Percentiles rank a stretch among this genome's conserved stretches.
phyloP scores from a whole-genome alignment of 2,329 filamentous ascomycete genomes.

The Sphaceloma murrayae region DNA sequence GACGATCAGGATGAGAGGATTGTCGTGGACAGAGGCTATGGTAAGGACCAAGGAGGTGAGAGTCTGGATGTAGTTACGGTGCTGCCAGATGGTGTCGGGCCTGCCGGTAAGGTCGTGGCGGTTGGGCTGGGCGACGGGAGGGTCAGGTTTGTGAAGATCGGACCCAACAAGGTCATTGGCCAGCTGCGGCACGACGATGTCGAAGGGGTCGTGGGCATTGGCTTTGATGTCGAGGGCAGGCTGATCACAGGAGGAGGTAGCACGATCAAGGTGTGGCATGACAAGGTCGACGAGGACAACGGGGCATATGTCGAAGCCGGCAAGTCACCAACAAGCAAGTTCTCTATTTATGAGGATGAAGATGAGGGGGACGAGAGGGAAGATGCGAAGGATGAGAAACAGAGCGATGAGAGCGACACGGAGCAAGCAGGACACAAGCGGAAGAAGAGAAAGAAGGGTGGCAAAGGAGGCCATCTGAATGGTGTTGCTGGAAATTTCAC shows the following conservation, averaged over 20 bases:
- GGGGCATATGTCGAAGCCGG: slow-evolving; percentile 34
- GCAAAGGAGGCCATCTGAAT: slow-evolving; percentile 23
- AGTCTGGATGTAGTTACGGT: slow-evolving; percentile 69
- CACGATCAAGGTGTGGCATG: slow-evolving; percentile 81
- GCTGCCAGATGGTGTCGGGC: slow-evolving; percentile 59
- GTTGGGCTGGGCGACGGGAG: slow-evolving; percentile 74
- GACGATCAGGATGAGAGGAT: slow-evolving; percentile 90
- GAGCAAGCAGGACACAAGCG: slow-evolving; percentile 32
- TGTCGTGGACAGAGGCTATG: slow-evolving; percentile 50
- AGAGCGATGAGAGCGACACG: slow-evolving; percentile 37
- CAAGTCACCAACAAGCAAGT: slow-evolving; percentile 39
- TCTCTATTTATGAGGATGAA: slow-evolving; percentile 29
- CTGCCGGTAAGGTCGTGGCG: slow-evolving; percentile 61
- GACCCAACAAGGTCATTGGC: slow-evolving; percentile 59
- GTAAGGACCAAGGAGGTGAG: slow-evolving; percentile 54
- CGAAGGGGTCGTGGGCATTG: slow-evolving; percentile 72
- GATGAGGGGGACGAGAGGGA: slow-evolving; percentile 31
- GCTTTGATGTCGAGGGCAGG: slow-evolving; percentile 74
- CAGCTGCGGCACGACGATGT: slow-evolving; percentile 71
- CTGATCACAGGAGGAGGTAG: slow-evolving; percentile 84
- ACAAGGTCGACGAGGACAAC: slow-evolving; percentile 45
- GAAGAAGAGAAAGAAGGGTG: slow-evolving; percentile 35
- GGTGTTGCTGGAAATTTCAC: slow-evolving; percentile 22
- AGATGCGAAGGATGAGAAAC: slow-evolving; percentile 26
- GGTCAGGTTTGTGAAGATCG: slow-evolving; percentile 67